A percentile compares a stretch with the other conserved stretches of the same genome.
phyloP scores from a whole-genome alignment of 2,329 filamentous ascomycete species.

The Nemania serpens region DNA sequence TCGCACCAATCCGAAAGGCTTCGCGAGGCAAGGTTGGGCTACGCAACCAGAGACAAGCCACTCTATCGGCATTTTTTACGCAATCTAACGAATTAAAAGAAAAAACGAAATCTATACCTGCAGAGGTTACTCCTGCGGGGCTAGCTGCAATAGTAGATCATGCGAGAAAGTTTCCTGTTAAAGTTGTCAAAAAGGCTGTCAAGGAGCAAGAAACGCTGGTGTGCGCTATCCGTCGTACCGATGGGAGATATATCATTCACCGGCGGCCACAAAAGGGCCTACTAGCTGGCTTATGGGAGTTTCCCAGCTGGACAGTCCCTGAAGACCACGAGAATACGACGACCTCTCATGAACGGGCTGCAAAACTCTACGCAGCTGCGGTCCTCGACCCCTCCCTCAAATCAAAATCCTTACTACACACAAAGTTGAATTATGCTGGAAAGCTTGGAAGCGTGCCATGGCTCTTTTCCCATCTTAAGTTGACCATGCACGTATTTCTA shows the following conservation, averaged over 20 bases:
- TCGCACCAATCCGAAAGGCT: conserved; percentile 14
- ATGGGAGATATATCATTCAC: conserved; percentile 54
- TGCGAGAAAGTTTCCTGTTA: conserved; percentile 57
- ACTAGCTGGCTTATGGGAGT: conserved; percentile 60
- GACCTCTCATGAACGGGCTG: conserved; percentile 44
- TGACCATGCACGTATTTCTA: conserved; percentile 62
- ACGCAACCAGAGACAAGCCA: conserved; percentile 30
- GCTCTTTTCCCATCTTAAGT: conserved; percentile 61
- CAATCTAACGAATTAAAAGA: conserved; percentile 19
- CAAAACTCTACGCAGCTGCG: conserved; percentile 42
- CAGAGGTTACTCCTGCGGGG: conserved; percentile 30
- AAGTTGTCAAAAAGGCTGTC: conserved; percentile 55
- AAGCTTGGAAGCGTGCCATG: conserved; percentile 60
- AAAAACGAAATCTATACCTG: conserved; percentile 8
- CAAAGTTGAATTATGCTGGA: conserved; percentile 40
- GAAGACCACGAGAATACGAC: conserved; percentile 36
- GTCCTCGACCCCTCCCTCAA: conserved; percentile 33
- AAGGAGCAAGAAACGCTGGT: conserved; percentile 58
- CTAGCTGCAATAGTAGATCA: conserved; percentile 49
- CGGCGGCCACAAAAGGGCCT: conserved; percentile 59
- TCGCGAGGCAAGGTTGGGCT: conserved; percentile 19
- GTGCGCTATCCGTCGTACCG: conserved; percentile 52
- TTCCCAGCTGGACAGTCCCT: conserved; percentile 52
- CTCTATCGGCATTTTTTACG: conserved; percentile 39
- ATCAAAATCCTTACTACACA: background rate